A percentile compares a stretch with the other conserved stretches of the same genome.
Evolutionary conservation across 2,329 filamentous ascomycete species (phyloP).

Genomic region (Botryotinia globosa): DNA sequence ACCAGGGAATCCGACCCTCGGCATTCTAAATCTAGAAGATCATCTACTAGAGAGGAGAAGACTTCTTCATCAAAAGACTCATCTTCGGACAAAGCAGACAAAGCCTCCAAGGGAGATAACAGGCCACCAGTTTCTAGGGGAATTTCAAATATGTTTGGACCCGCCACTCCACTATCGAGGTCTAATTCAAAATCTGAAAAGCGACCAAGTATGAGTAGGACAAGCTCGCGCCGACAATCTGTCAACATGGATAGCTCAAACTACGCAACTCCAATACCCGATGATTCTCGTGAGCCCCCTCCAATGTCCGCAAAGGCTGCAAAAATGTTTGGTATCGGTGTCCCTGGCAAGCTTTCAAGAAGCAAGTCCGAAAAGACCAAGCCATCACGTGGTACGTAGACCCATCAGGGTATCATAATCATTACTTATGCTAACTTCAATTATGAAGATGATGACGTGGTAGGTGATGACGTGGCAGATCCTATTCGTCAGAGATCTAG

Average conservation of each 20-base stretch:
- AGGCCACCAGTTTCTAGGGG: conserved; percentile 46
- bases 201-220: conserved; percentile 54
- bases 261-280: conserved; percentile 69
- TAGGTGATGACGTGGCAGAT: conserved; percentile 49
- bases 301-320: conserved; percentile 73
- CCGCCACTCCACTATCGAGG: conserved; percentile 63
- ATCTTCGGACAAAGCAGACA: conserved; percentile 56
- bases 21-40: conserved; percentile 56
- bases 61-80: conserved; percentile 65
- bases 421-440: conserved; percentile 25
- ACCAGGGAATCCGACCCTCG: conserved; percentile 51
- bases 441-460: conserved; percentile 50
- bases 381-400: conserved; percentile 44
- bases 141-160: conserved; percentile 64
- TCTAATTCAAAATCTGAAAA: conserved; percentile 67
- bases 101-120: conserved; percentile 39
- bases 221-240: conserved; percentile 65
- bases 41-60: conserved; percentile 59
- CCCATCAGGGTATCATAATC: conserved; percentile 10
- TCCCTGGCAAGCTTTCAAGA: conserved; percentile 47
- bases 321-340: conserved; percentile 64
- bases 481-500: conserved; percentile 47
- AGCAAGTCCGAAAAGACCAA: conserved; percentile 48
- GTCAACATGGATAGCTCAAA: conserved; percentile 59
- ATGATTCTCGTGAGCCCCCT: conserved; percentile 50